Evolutionary conservation across 139 green algal species (phyloP), one percentile per base, ranked within the genome.

Genomic region (Closterium sp.): DNA sequence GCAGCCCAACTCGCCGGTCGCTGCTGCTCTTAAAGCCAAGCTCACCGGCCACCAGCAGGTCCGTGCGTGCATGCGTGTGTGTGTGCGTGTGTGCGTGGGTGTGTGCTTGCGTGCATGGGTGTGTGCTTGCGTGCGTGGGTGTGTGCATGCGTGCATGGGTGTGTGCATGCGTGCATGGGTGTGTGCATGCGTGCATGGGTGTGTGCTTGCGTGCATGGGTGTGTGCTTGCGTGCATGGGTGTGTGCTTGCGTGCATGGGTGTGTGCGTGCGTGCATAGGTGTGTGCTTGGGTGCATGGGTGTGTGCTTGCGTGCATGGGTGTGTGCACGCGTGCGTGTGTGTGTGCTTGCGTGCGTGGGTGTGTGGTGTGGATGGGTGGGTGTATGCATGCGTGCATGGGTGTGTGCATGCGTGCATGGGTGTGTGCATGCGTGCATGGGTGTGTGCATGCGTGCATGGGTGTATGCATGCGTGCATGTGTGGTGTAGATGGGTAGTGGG

Each of bases 31-130:
- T 69, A 69, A 69, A 69, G 81, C 96, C 3, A 95, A 97, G 25
- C 96, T 99, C 95, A 99, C 98, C 4, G 98, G 98, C 0, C 98
- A 99, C 94, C 89, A 93, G 55, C 91, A 94, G 89, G 86, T 93
- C 81, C 9, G 36, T 1, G 43, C 12, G 7, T 69, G 43, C 0
- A 16, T 69, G 43, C 12, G 12, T 28, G 8, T 2, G 43, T 25
- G 8, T 12, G 43, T 69, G 43, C 12, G 8, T 69, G 43, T 1
- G 43, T 69, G 43, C 9, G 38, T 66, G 38, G 38, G 38, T 16
- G 38, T 1, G 38, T 66, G 38, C n/a, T n/a, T n/a, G n/a, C n/a
- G 38, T 66, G 38, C 9, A 21, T 66, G 38, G 38, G 38, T 69
- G 43, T 12, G 43, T 1, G 43, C 12, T 25, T 69, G 43, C 0